Conservation (phyloP, 495 filamentous ascomycete species). For the Talaromyces ruber region DNA sequence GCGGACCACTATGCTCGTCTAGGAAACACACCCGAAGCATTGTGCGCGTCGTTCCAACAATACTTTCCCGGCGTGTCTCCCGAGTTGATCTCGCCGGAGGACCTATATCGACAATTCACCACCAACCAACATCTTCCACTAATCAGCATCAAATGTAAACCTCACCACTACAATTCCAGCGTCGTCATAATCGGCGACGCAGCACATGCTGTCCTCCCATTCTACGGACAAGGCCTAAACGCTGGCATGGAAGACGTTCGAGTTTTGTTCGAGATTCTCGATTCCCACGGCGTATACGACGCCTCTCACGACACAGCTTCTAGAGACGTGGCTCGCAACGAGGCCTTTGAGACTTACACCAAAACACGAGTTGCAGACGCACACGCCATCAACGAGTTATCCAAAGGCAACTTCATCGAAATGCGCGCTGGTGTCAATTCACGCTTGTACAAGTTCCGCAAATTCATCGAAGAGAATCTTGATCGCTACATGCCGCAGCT, state of each 20-base stretch:
- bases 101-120: conserved; percentile 62
- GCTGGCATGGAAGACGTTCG: conserved; percentile 76
- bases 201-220: conserved; percentile 96
- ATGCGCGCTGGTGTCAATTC: conserved; percentile 80
- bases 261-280: conserved; percentile 67
- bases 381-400: conserved; percentile 85
- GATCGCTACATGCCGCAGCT: conserved; percentile 63
- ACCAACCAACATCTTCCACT: conserved; percentile 82
- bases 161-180: conserved; percentile 71
- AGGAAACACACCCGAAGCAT: conserved; percentile 40
- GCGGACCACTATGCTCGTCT: conserved; percentile 42
- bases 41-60: conserved; percentile 65
- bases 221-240: conserved; percentile 88
- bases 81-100: conserved; percentile 60
- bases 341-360: conserved; percentile 68
- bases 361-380: conserved; percentile 65
- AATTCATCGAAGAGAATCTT: conserved; percentile 78
- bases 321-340: conserved; percentile 30
- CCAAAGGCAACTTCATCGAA: conserved; percentile 84
- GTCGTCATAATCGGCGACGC: conserved; percentile 87
- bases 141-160: conserved; percentile 84
- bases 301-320: conserved; percentile 21
- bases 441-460: conserved; percentile 66
- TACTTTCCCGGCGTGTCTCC: conserved; percentile 84
- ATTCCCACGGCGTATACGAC: conserved; percentile 48